These are phyloP conservation scores for Avicennia marina DNA, from an alignment of 257 asterid genomes.

Conservation along the genomic window DNA sequence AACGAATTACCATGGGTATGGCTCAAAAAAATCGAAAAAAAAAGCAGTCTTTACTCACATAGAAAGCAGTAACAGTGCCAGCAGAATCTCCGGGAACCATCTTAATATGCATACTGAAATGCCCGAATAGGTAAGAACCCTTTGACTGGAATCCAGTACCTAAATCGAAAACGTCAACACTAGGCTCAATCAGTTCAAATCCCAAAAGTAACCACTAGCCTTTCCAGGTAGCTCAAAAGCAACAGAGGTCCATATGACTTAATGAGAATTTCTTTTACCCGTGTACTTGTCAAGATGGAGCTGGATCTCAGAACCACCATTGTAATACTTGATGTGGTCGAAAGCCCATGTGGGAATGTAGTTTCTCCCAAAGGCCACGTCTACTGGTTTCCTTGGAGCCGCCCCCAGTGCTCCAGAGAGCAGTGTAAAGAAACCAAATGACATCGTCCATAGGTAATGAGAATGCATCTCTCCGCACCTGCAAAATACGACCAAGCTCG, in stretches of 20 bases:
- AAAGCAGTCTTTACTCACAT: slow-evolving; percentile 49
- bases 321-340: slow-evolving; percentile 65
- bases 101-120: slow-evolving; percentile 75
- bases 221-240: no score
- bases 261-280: slow-evolving; percentile 25
- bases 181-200: not conserved
- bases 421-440: no score
- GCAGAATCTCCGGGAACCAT: slow-evolving; percentile 87
- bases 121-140: slow-evolving; percentile 76
- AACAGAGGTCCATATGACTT: not conserved
- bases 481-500: no score
- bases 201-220: no score
- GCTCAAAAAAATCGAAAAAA: not conserved
- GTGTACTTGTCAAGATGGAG: slow-evolving; percentile 67
- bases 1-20: no score
- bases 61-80: slow-evolving; percentile 83
- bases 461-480: no score
- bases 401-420: no score
- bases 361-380: slow-evolving; percentile 70
- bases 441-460: no score
- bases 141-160: slow-evolving; percentile 85
- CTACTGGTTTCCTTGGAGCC: slow-evolving; percentile 38
- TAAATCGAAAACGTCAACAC: slow-evolving; percentile 8
- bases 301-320: slow-evolving; percentile 71
- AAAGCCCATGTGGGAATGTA: slow-evolving; percentile 79